Conservation (phyloP, 768 basidiomycete genomes). For the Suillus decipiens region DNA sequence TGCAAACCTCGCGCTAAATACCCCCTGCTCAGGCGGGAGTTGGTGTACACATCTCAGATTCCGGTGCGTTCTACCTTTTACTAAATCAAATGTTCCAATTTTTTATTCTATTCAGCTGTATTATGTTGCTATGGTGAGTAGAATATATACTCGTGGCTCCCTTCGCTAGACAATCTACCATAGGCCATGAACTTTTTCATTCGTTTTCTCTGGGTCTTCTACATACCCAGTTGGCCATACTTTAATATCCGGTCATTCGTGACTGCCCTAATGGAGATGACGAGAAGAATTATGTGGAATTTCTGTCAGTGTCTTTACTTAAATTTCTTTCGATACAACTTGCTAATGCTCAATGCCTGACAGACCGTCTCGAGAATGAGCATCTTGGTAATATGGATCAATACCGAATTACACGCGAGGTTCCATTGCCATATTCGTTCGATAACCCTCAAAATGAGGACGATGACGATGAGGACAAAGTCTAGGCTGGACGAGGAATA, state of each 20-base stretch:
- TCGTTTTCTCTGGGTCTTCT: constrained; percentile 83
- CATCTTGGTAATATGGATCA: constrained; percentile 93
- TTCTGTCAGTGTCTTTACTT: constrained; percentile 58
- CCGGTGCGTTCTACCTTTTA: constrained; percentile 42
- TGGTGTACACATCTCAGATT: constrained; percentile 68
- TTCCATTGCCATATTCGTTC: constrained; percentile 77
- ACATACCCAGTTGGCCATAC: constrained; percentile 58
- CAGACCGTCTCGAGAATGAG: constrained; percentile 86
- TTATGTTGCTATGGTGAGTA: constrained; percentile 73
- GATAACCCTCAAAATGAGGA: constrained; percentile 42
- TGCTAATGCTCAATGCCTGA: not conserved
- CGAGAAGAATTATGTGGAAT: constrained; percentile 90
- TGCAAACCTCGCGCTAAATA: constrained; percentile 56
- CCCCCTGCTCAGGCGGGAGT: constrained; percentile 68
- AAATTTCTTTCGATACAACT: not conserved
- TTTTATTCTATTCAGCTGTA: constrained; percentile 50
- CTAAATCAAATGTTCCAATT: not conserved
- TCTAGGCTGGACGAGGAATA: constrained; percentile 2
- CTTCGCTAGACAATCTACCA: not conserved
- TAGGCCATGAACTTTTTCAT: constrained; percentile 72
- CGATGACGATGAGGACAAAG: constrained; percentile 47
- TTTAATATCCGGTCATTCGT: constrained; percentile 65
- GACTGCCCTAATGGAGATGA: constrained; percentile 69
- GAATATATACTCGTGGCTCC: not conserved
- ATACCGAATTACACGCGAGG: constrained; percentile 84